A percentile compares a stretch with the other conserved stretches of the same genome.
Conservation (phyloP, 169 alveolate genomes). For the Theileria annulata region DNA sequence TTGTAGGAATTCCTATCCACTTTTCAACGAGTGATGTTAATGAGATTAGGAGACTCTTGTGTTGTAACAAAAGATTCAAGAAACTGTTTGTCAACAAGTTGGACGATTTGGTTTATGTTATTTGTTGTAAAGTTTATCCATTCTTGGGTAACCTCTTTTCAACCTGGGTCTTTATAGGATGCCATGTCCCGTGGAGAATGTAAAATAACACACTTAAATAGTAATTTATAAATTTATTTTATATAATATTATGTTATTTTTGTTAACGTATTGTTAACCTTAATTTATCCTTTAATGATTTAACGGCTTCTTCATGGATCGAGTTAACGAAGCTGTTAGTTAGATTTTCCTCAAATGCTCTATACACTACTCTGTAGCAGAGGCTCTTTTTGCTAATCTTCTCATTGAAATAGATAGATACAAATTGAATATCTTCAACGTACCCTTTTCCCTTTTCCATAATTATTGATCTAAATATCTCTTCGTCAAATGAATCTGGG, state of each 20-base stretch:
- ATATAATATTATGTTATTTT: neutral
- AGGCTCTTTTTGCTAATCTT: constrained; percentile 33
- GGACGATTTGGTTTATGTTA: constrained; percentile 72
- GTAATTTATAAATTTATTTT: neutral
- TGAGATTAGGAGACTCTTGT: constrained; percentile 75
- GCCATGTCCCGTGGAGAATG: constrained; percentile 65
- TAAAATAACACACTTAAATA: no score
- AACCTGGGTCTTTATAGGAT: constrained; percentile 76
- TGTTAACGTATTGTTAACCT: constrained; percentile 29
- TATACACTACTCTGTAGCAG: constrained; percentile 73
- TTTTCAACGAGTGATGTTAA: constrained; percentile 81
- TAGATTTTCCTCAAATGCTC: constrained; percentile 73
- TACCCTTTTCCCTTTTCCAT: constrained; percentile 37
- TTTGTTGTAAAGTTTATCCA: constrained; percentile 74
- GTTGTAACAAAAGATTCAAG: constrained; percentile 73
- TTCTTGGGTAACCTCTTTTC: constrained; percentile 75
- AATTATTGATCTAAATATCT: constrained; percentile 8
- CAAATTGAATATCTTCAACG: constrained; percentile 43
- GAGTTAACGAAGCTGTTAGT: constrained; percentile 72
- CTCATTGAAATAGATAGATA: constrained; percentile 37
- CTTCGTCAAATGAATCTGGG: constrained; percentile 40
- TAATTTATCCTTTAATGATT: constrained; percentile 1
- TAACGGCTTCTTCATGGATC: constrained; percentile 47
- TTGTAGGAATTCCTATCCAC: constrained; percentile 85
- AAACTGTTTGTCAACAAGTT: constrained; percentile 76